Conservation (phyloP, 306 rosid species). For the Alnus glutinosa region DNA sequence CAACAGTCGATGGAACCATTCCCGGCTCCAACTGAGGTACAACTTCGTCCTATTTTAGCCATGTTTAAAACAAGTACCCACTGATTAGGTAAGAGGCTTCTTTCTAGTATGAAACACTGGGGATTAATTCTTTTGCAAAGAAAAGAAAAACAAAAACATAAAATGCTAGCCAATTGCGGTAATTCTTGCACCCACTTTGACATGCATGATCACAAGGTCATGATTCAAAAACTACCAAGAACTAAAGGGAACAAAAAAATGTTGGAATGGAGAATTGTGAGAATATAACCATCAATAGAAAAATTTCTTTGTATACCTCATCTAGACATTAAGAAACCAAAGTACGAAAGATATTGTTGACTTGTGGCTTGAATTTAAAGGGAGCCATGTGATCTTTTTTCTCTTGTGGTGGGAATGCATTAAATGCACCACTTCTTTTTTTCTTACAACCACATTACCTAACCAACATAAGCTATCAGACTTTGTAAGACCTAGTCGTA, state of each 20-base stretch:
- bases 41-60: conserved; percentile 78
- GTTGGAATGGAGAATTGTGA: not conserved
- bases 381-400: no score
- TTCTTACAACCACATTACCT: no score
- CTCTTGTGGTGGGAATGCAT: no score
- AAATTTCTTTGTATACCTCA: not conserved
- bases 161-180: conserved; percentile 1
- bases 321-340: not conserved
- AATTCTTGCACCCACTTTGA: conserved; percentile 1
- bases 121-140: not conserved
- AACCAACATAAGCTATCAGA: no score
- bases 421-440: no score
- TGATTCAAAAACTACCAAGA: not conserved
- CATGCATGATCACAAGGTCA: not conserved
- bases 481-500: no score
- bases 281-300: not conserved
- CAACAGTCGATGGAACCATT: conserved; percentile 93
- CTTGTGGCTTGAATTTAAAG: no score
- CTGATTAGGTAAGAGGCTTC: conserved; percentile 16
- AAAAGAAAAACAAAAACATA: not conserved
- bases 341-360: not conserved
- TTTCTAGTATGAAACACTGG: not conserved
- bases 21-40: conserved; percentile 99
- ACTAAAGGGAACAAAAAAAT: not conserved
- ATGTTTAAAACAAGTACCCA: conserved; percentile 27